Conservation (phyloP, 2,329 filamentous ascomycete species). For the Cladosporium oxysporum region DNA sequence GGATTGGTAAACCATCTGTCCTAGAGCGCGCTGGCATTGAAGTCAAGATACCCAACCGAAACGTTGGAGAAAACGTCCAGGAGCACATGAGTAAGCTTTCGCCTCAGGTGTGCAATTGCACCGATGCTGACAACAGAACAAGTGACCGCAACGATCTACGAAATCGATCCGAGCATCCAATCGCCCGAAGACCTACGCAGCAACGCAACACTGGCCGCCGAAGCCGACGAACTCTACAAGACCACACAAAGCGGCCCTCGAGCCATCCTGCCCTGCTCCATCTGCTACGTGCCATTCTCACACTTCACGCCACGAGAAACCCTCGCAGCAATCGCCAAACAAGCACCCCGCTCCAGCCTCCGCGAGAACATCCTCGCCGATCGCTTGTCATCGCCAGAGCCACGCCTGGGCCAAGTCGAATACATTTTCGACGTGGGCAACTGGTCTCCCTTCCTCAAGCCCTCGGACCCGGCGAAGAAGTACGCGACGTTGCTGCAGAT, state of each 20-base stretch:
- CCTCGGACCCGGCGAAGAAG: neutral
- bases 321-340: neutral
- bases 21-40: constrained; percentile 52
- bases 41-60: constrained; percentile 50
- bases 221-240: constrained; percentile 21
- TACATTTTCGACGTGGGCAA: constrained; percentile 12
- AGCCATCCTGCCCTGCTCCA: constrained; percentile 26
- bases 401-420: neutral
- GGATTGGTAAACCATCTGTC: constrained; percentile 55
- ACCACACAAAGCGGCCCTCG: constrained; percentile 24
- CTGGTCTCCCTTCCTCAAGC: constrained; percentile 3
- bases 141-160: constrained; percentile 11
- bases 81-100: constrained; percentile 28
- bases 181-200: constrained; percentile 2
- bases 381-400: neutral
- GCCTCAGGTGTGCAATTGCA: neutral
- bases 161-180: constrained; percentile 2
- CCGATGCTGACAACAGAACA: neutral
- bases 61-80: constrained; percentile 55
- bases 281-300: constrained; percentile 39
- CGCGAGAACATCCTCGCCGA: neutral
- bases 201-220: neutral
- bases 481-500: constrained; percentile 9
- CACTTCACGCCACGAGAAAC: neutral
- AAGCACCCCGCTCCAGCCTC: neutral